Base-by-base conservation (phyloP, 768 basidiomycete species). In the Punctularia strigosozonata region DNA sequence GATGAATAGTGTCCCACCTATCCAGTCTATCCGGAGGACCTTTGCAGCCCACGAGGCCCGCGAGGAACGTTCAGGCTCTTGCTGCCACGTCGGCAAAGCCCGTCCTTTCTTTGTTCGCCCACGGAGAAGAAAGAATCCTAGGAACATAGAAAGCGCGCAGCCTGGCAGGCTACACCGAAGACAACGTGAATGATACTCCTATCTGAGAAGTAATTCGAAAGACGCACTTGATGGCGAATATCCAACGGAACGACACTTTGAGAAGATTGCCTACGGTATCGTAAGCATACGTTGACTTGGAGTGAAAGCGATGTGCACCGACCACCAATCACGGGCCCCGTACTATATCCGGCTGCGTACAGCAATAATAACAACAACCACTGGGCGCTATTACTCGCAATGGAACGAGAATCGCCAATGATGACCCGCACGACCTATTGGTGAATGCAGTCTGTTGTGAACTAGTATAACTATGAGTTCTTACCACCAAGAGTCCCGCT, bases 181-280 rank as follows among this genome's bases (percentile, higher is more conserved):
- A 30, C 28, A 10, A 15, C 15, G 8, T 25, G 21, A 3, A 44
- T 41, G 19, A 41, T 18, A n/a, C 10, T 36, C 10, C 38, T 14
- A 32, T 6, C 21, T 10, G 37, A 17, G 15, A 37, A 23, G 21
- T 19, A 13, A 1, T 10, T 13, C 13, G 34, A 31, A 30, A 30
- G 5, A 40, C 67, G 43, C 34, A 68, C 68, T 74, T 74, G 55
- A 74, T 72, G 3, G 62, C 71, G 42, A 73, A 74, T 13, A 73
- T 62, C 72, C 70, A 74, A 17, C 72, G 61, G 50, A 68, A 73
- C 36, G 52, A 65, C 6, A 61, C 49, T n/a, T n/a, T n/a, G n/a
- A n/a, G n/a, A n/a, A n/a, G n/a, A n/a, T n/a, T n/a, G n/a, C n/a
- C n/a, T n/a, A n/a, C n/a, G n/a, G n/a, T n/a, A n/a, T n/a, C n/a